phyloP scores from a whole-genome alignment of 208 protist genomes.

The Lotmaria passim region DNA sequence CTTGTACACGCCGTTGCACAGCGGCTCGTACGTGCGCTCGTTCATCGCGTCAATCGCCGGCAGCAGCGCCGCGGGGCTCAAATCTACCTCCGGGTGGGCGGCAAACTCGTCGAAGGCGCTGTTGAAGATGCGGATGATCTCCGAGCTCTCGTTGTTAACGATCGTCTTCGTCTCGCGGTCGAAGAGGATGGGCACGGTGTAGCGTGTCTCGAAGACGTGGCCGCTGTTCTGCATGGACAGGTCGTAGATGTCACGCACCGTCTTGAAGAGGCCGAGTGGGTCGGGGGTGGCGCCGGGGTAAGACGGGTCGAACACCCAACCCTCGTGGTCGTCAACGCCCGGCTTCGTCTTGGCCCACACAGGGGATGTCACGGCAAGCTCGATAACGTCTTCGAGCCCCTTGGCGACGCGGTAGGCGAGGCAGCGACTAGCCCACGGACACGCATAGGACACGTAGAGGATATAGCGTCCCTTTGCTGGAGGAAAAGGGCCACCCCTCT shows the following conservation, averaged over 20 bases:
- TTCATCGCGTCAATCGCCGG: conserved; percentile 86
- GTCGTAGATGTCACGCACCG: conserved; percentile 73
- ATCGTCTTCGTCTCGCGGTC: conserved; percentile 84
- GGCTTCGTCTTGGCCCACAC: conserved; percentile 54
- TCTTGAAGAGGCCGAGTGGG: conserved; percentile 36
- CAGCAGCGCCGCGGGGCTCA: conserved; percentile 68
- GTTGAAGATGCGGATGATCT: conserved; percentile 92
- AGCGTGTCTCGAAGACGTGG: conserved; percentile 53
- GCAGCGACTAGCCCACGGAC: conserved; percentile 83
- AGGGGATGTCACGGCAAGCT: conserved; percentile 53
- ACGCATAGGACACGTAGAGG: conserved; percentile 88
- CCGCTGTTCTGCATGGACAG: conserved; percentile 47
- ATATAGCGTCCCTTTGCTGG: conserved; percentile 78
- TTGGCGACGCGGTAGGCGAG: conserved; percentile 56
- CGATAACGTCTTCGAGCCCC: conserved; percentile 66
- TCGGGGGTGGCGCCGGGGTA: conserved; percentile 53
- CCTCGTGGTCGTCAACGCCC: conserved; percentile 44
- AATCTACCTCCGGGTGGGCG: conserved; percentile 61
- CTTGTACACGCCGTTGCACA: conserved; percentile 93
- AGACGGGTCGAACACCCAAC: conserved; percentile 66
- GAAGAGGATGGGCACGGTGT: conserved; percentile 92
- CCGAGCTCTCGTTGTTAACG: conserved; percentile 92
- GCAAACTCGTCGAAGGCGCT: conserved; percentile 63
- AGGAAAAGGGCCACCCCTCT: conserved; percentile 38
- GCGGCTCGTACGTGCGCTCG: conserved; percentile 68